Evolutionary conservation across 179 eudicot genomes (phyloP), one percentile per base, ranked within the genome.

Genomic region (Spinacia oleracea): DNA sequence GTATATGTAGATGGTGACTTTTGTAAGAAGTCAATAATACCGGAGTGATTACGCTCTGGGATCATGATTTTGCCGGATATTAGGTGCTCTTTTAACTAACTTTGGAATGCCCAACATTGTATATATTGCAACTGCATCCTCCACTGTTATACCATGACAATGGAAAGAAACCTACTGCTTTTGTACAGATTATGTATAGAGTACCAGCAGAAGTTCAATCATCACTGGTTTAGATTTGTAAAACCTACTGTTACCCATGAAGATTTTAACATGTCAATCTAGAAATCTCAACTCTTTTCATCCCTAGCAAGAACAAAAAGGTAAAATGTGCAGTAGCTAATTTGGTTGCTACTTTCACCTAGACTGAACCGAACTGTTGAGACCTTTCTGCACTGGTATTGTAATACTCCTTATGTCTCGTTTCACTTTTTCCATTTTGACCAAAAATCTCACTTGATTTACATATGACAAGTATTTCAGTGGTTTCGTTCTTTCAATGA

Each of bases 1-100:
- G 99, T 35, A 93, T 96, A 58, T 88, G 94, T 82, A 80, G 92
- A 35, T 90, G 93, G 92, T 91, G 81, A 85, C 34, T 25, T n/a
- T n/a, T 56, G 51, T 66, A 23, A 72, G 55, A 74, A 56, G 43
- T 66, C 78, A 53, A 27, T 64, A 38, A 35, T 58, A 35, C 72
- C 53, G 58, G 31, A 81, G 35, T 38, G 6, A 75, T 34, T 38
- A 69, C 38, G 63, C 40, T 67, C 55, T 60, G 59, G 32, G 72
- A 38, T 62, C 14, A 25, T 14, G 63, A 46, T 35, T 51, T 75
- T 46, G 75, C 63, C 70, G 10, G 71, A n/a, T 34, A 8, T n/a
- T 80, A 55, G 73, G 14, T 66, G 74, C 46, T 42, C 12, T 21
- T 72, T 23, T 38, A 72, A 68, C 82, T 70, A 68, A 78, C 79